These are phyloP conservation scores for Aotearoamyces nothofagi DNA, from an alignment of 2,329 filamentous ascomycete genomes.

Conservation along the genomic window DNA sequence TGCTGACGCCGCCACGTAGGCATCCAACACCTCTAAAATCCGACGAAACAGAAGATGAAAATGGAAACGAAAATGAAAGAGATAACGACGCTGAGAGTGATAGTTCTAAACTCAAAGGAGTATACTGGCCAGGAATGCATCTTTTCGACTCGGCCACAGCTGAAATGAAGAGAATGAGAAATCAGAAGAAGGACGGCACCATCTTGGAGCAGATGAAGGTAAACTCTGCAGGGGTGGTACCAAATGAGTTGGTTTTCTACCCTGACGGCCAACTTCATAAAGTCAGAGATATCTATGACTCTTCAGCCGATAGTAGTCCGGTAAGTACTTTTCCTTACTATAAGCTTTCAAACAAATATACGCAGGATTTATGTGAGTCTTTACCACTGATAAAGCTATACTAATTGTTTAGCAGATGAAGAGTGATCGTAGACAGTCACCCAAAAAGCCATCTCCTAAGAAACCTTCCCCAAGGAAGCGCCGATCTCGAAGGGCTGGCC, in stretches of 20 bases:
- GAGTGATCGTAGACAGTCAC: neutral
- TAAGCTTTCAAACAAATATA: too few species aligned
- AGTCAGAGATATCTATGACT: constrained; percentile 42
- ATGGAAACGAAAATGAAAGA: too few species aligned
- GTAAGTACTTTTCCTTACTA: constrained; percentile 23
- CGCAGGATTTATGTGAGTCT: too few species aligned
- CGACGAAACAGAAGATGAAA: neutral
- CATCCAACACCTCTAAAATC: neutral
- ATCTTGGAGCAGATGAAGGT: constrained; percentile 52
- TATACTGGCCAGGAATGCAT: constrained; percentile 64
- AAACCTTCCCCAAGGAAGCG: constrained; percentile 14
- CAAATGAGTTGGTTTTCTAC: constrained; percentile 49
- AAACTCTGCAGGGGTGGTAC: constrained; percentile 47
- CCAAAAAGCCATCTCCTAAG: constrained; percentile 1
- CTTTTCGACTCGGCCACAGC: constrained; percentile 68
- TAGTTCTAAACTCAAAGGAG: constrained; percentile 41
- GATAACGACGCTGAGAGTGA: constrained; percentile 1
- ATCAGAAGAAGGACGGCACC: constrained; percentile 63
- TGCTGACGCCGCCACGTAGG: neutral
- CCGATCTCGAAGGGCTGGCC: constrained; percentile 10
- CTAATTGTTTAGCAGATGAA: too few species aligned
- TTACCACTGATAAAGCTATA: too few species aligned
- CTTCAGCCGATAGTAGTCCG: constrained; percentile 34
- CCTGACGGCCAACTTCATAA: constrained; percentile 32
- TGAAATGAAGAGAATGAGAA: constrained; percentile 57